These are phyloP conservation scores for Persicaria tinctoria DNA, from an alignment of 148 eudicot species.

Conservation along the genomic window DNA sequence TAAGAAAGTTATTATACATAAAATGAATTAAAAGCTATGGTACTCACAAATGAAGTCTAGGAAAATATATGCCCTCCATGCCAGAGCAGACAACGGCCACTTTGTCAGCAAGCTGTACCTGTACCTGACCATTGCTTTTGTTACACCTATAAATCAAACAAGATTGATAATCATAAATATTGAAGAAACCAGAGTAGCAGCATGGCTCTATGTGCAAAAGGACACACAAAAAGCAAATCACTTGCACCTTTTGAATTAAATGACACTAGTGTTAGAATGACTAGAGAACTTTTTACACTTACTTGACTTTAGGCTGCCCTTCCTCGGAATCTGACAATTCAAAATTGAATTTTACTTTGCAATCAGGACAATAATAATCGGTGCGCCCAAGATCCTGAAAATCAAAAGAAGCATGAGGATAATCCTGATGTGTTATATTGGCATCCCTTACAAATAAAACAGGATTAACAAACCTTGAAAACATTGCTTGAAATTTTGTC, in stretches of 20 bases:
- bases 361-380: constrained; percentile 77
- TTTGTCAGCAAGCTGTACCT: constrained; percentile 53
- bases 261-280: not conserved
- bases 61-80: constrained; percentile 68
- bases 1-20: not conserved
- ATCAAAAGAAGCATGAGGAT: constrained; percentile 15
- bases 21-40: not conserved
- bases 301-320: constrained; percentile 44
- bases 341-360: constrained; percentile 72
- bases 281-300: constrained; percentile 15
- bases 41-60: constrained; percentile 74
- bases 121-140: constrained; percentile 34
- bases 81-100: constrained; percentile 65
- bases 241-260: constrained; percentile 4
- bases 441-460: not conserved
- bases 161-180: not conserved
- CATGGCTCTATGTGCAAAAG: not conserved
- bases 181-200: not conserved
- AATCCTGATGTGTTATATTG: not conserved
- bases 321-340: constrained; percentile 74
- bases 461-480: constrained; percentile 39
- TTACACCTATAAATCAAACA: constrained; percentile 26
- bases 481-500: constrained; percentile 64
- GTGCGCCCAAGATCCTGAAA: constrained; percentile 51
- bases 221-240: not conserved